Percentiles rank a stretch among this genome's conserved stretches.
phyloP scores from a whole-genome alignment of 257 asterid genomes.

The Jacaranda copaia region DNA sequence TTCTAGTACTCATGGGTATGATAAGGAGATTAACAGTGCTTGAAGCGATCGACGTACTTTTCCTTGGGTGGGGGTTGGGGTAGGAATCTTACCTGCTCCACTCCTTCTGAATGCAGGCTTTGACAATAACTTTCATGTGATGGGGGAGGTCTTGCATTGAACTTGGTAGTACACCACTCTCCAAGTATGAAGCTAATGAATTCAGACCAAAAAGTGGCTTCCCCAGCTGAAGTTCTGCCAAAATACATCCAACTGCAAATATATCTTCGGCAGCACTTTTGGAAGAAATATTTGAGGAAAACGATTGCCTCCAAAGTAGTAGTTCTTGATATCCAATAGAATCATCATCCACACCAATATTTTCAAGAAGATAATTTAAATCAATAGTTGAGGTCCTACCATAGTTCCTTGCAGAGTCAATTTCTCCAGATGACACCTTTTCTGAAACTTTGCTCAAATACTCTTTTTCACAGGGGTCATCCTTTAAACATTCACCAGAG shows the following conservation, averaged over 20 bases:
- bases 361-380: conserved; percentile 66
- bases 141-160: conserved; percentile 76
- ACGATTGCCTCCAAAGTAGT: conserved; percentile 72
- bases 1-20: conserved; percentile 7
- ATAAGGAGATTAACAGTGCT: conserved; percentile 17
- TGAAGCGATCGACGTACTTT: conserved; percentile 20
- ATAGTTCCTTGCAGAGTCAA: conserved; percentile 35
- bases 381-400: conserved; percentile 49
- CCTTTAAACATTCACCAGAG: conserved; percentile 44
- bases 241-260: conserved; percentile 90
- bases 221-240: conserved; percentile 85
- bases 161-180: conserved; percentile 70
- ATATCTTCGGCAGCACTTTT: conserved; percentile 73
- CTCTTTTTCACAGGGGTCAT: conserved; percentile 46
- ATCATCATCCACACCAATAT: conserved; percentile 72
- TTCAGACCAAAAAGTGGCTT: conserved; percentile 81
- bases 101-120: conserved; percentile 83
- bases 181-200: conserved; percentile 62
- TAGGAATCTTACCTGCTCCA: conserved; percentile 71
- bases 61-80: conserved; percentile 18
- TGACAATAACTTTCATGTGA: conserved; percentile 66
- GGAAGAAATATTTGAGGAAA: conserved; percentile 51
- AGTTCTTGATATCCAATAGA: conserved; percentile 82
- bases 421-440: conserved; percentile 40
- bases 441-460: conserved; percentile 42